Percentiles rank a stretch among this genome's conserved stretches.
Conservation (phyloP, 805 yeast genomes). For the Lipomyces orientalis region DNA sequence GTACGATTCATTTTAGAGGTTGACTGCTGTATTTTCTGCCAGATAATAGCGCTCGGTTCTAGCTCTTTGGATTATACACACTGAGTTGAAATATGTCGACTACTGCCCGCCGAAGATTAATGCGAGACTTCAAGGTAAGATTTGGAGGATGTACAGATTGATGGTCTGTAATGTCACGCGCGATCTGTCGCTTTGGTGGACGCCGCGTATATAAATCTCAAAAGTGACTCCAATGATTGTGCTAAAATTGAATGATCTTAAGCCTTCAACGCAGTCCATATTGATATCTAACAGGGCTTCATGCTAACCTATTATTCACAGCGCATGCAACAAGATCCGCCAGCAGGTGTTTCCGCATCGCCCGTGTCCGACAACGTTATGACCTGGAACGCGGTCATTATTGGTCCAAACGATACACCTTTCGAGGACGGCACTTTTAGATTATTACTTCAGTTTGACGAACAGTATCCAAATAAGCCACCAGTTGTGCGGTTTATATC, state of each 20-base stretch:
- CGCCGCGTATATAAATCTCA: too few species aligned
- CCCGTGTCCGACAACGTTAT: conserved; percentile 97
- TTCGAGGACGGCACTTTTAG: conserved; percentile 98
- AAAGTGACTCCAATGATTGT: background rate
- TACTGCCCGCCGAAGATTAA: conserved; percentile 96
- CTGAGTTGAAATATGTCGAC: conserved; percentile 71
- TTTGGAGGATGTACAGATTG: background rate
- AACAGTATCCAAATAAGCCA: conserved; percentile 97
- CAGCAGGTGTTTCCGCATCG: conserved; percentile 96
- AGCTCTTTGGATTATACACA: background rate
- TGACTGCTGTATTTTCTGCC: background rate
- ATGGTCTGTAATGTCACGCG: background rate
- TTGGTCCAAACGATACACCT: conserved; percentile 97
- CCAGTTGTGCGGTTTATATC: conserved; percentile 89
- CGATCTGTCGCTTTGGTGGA: background rate
- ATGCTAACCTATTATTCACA: conserved; percentile 39
- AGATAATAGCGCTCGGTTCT: background rate
- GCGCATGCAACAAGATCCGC: conserved; percentile 98
- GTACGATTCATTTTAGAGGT: background rate
- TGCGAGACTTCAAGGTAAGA: conserved; percentile 93
- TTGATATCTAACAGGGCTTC: background rate
- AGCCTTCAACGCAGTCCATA: background rate
- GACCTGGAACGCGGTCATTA: conserved; percentile 97
- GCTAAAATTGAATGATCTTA: background rate
- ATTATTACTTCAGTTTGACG: conserved; percentile 84